Evolutionary conservation across 306 rosid species (phyloP), one percentile per base, ranked within the genome.

Genomic region (Fragaria ananassa): DNA sequence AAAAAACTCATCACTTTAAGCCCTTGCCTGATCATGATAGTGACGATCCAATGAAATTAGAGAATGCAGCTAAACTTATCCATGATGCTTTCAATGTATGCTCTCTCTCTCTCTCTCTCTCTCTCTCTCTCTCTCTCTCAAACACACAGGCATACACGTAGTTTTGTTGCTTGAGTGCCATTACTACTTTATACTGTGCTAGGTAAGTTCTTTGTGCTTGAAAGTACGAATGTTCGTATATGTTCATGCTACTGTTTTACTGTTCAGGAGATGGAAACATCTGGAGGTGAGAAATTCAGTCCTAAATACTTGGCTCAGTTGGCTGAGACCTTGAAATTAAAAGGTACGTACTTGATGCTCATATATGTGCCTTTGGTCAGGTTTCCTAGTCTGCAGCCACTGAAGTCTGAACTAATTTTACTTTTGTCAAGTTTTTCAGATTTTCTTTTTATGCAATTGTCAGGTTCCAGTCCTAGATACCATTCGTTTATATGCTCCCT

Each of bases 241-340:
- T 62, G 21, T 58, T 62, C 68, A 31, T 72, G 76, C 76, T 56
- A 1, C 19, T 11, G 12, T 34, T 31, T 56, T 25, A 37, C 41
- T n/a, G 67, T 68, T 69, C 85, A 94, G 98, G 98, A 94, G 77
- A 86, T 94, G 97, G 96, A 89, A 82, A 85, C 68, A 86, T 87
- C 94, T n/a, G 91, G 91, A 68, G 86, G 85, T 74, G 74, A 14
- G 74, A 88, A 75, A 72, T 82, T 86, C 73, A 81, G 75, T 85
- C 50, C 83, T 68, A 84, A 75, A 82, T 87, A 81, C 81, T 37
- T 37, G 41, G 41, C 41, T 37, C 41, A 37, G 6, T 83, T 94
- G 86, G 93, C 98, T 13, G 98, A 91, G 83, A 86, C 87, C 4
- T 87, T 94, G 39, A 94, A 94, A 81, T 76, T 89, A 57, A 88